Evolutionary conservation across 202 grass and related monocot genomes (phyloP).

Genomic region (Saccharum hybrid): DNA sequence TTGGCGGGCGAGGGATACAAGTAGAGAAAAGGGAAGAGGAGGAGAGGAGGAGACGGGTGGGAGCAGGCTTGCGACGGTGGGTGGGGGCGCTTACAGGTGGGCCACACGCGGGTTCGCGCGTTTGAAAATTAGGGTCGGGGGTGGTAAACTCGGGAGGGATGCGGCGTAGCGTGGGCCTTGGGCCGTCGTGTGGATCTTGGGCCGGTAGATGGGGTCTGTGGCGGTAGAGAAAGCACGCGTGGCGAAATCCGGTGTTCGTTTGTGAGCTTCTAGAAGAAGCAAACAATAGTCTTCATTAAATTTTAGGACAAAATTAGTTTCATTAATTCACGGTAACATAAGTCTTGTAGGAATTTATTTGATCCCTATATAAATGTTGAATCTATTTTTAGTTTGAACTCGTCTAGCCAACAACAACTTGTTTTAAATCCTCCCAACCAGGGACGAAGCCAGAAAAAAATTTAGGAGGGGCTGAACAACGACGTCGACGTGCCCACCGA

Average conservation of each 20-base stretch:
- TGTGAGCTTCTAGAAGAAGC: too few species aligned
- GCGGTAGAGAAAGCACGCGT: not conserved
- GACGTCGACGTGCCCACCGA: too few species aligned
- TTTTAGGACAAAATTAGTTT: not conserved
- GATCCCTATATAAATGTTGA: not conserved
- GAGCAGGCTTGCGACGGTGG: conserved; percentile 16
- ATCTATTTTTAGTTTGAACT: not conserved
- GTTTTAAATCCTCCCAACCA: too few species aligned
- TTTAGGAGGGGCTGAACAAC: too few species aligned
- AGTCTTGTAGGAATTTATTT: not conserved
- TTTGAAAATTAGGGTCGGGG: conserved; percentile 61
- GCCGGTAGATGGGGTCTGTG: not conserved
- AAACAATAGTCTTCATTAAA: not conserved
- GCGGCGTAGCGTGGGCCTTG: not conserved
- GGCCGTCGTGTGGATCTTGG: not conserved
- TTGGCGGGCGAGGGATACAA: conserved; percentile 68
- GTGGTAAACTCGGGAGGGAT: not conserved
- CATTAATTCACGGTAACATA: not conserved
- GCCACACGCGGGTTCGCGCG: conserved; percentile 19
- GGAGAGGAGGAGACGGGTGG: not conserved
- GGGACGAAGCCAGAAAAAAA: too few species aligned
- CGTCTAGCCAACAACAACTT: too few species aligned
- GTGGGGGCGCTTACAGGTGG: conserved; percentile 31
- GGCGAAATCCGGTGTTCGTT: too few species aligned
- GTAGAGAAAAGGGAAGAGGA: not conserved